These are phyloP conservation scores for Podospora tetraspora DNA, from an alignment of 495 filamentous ascomycete genomes.

Conservation along the genomic window DNA sequence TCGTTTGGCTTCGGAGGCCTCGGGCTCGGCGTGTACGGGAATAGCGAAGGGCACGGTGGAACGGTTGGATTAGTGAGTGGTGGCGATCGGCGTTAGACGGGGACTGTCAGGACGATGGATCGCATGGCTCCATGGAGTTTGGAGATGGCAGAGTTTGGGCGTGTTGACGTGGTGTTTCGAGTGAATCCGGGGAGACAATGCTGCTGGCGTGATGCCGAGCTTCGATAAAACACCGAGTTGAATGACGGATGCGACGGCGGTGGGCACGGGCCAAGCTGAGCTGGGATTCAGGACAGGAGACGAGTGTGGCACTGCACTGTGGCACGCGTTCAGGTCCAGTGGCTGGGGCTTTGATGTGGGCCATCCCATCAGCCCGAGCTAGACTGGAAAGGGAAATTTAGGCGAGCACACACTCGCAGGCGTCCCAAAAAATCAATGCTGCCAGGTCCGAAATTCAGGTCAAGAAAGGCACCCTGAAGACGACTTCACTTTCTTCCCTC, in stretches of 20 bases:
- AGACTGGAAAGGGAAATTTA: slow-evolving; percentile 32
- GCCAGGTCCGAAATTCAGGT: slow-evolving; percentile 31
- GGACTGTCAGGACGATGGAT: not conserved
- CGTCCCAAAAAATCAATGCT: slow-evolving; percentile 22
- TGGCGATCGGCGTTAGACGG: not conserved
- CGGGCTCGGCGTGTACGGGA: not conserved
- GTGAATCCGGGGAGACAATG: not conserved
- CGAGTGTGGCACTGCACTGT: not conserved
- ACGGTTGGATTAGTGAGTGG: not conserved
- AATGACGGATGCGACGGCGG: slow-evolving; percentile 15
- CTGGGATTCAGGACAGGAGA: not conserved
- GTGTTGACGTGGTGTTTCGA: slow-evolving; percentile 1
- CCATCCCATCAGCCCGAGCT: not conserved
- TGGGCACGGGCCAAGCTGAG: slow-evolving; percentile 12
- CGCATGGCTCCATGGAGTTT: not conserved
- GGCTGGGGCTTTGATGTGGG: not conserved
- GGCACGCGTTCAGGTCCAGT: not conserved
- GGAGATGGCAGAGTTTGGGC: not conserved
- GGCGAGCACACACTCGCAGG: slow-evolving; percentile 41
- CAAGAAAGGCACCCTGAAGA: slow-evolving; percentile 24
- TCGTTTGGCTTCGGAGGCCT: slow-evolving; percentile 1
- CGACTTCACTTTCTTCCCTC: slow-evolving; percentile 28
- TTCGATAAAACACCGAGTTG: slow-evolving; percentile 1
- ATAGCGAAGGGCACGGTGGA: not conserved
- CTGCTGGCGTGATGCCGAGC: slow-evolving; percentile 4